Conservation (phyloP, 2,329 filamentous ascomycete genomes). For the Pyrenophora seminiperda region DNA sequence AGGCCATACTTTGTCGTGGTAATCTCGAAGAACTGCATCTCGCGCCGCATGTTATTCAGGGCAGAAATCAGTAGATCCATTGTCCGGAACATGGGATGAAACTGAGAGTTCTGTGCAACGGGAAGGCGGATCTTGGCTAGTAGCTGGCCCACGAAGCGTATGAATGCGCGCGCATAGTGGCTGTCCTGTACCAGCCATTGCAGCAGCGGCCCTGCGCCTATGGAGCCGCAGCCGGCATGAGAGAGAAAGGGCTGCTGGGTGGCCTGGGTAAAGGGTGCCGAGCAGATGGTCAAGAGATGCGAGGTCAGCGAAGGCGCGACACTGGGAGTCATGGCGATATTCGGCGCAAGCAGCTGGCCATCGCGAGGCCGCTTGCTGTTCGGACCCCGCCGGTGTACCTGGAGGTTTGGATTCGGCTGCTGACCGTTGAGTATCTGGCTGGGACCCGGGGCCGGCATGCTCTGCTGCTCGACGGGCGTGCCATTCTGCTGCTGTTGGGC, state of each 20-base stretch:
- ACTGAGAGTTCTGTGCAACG: constrained; percentile 49
- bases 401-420: constrained; percentile 56
- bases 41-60: constrained; percentile 68
- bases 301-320: constrained; percentile 59
- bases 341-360: constrained; percentile 44
- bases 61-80: constrained; percentile 68
- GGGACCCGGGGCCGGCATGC: constrained; percentile 24
- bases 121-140: constrained; percentile 66
- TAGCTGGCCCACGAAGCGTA: constrained; percentile 68
- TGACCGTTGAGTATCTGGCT: constrained; percentile 52
- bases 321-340: constrained; percentile 26
- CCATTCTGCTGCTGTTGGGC: constrained; percentile 24
- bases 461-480: constrained; percentile 18
- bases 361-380: constrained; percentile 49
- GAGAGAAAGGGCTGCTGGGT: constrained; percentile 71
- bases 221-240: constrained; percentile 66
- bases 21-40: constrained; percentile 70
- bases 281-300: constrained; percentile 60
- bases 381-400: constrained; percentile 52
- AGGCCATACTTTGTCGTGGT: constrained; percentile 66
- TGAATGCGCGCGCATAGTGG: constrained; percentile 72
- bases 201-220: constrained; percentile 61
- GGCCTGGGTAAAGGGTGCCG: constrained; percentile 57
- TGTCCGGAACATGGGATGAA: constrained; percentile 60
- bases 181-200: constrained; percentile 75